Evolutionary conservation across 441 rosid species (phyloP), one percentile per base, ranked within the genome.

Genomic region (Jatropha podagrica): DNA sequence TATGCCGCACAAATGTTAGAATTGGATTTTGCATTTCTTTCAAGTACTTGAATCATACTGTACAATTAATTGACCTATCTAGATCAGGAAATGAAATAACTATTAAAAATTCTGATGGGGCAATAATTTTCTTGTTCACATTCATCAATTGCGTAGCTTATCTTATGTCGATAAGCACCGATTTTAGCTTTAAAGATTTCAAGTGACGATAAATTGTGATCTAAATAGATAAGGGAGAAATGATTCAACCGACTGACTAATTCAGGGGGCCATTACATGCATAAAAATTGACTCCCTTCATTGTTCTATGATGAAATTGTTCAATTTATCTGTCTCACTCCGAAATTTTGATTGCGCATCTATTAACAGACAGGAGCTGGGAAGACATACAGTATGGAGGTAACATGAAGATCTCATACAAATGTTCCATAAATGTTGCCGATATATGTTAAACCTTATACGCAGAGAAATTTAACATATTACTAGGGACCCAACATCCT

Each of bases 371-470:
- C 98, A n/a, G 97, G 97, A 75, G 98, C 97, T 56, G 97, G 94
- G 77, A 92, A 95, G 90, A 92, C 97, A 15, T 91, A 86, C 48
- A 86, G 90, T 84, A 92, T 90, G 90, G 97, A 95, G 97, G 97
- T 92, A 70, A 68, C 69, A 38, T 65, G 26, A 71, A 78, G 58
- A 63, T 75, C 40, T 41, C 62, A 51, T 46, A 38, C 52, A 64
- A 48, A 41, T 60, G 64, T 18, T 64, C 41, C 68, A 41, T 60
- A 65, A 58, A 49, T 59, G 49, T 5, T 69, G 59, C 12, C 46
- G 63, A 59, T 62, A 41, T 14, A 58, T 5, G 27, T 41, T 18
- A 27, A 44, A 68, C 10, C 55, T 63, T 55, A 18, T 26, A 8
- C n/a, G 51, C 40, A 40, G 37, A 40, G 66, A 44, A 54, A 14